Evolutionary conservation across 495 filamentous ascomycete species (phyloP).

Genomic region (Neurospora pannonica): DNA sequence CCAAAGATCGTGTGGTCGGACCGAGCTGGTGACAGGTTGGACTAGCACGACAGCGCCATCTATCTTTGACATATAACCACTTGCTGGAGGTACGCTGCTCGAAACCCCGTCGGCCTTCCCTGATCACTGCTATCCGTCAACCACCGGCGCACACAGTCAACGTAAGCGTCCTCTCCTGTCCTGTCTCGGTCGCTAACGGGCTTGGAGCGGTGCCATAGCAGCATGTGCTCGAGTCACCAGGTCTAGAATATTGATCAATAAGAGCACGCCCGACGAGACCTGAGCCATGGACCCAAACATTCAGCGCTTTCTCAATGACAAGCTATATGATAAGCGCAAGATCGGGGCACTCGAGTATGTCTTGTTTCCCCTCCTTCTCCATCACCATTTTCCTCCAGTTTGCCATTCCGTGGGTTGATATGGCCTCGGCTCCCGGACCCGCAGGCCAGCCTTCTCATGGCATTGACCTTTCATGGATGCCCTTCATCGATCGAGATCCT

Average conservation of each 20-base stretch:
- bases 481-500: not conserved
- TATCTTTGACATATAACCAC: not conserved
- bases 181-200: not conserved
- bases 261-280: not conserved
- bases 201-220: not conserved
- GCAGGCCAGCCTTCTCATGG: not conserved
- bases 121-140: not conserved
- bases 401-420: slow-evolving; percentile 2
- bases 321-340: slow-evolving; percentile 96
- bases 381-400: not conserved
- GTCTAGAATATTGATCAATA: not conserved
- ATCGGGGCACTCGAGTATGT: slow-evolving; percentile 92
- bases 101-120: not conserved
- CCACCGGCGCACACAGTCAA: not conserved
- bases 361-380: not conserved
- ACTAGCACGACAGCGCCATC: not conserved
- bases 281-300: slow-evolving; percentile 73
- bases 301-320: slow-evolving; percentile 88
- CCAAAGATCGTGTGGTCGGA: not conserved
- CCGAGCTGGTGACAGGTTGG: not conserved
- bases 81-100: not conserved
- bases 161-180: not conserved
- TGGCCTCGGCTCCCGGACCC: slow-evolving; percentile 4
- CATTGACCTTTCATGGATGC: not conserved
- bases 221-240: not conserved